Evolutionary conservation across 352 stramenopile genomes (phyloP), one percentile per base, ranked within the genome.

Genomic region (Blastocystis sp.): DNA sequence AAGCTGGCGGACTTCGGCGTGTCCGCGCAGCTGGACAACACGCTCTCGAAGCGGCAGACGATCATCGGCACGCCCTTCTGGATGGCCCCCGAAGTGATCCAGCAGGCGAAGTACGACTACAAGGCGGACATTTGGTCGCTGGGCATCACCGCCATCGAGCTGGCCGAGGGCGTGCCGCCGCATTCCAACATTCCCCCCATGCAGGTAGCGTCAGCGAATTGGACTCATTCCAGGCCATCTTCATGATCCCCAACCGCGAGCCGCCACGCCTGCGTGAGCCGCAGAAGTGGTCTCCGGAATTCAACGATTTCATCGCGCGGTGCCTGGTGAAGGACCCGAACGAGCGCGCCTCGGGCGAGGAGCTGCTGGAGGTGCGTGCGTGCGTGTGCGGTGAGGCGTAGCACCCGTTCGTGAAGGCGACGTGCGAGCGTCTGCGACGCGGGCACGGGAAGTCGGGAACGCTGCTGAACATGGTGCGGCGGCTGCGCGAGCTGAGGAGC

Each of bases 21-120:
- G 23, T 95, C 93, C 21, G 94, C 94, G 0, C 94, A 97, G 89
- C 92, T 98, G 69, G 98, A 94, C 21, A 96, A 98, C 91, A 98
- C 94, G 1, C 93, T 98, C 79, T 98, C 96, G 74, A 98, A 98
- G 91, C 93, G 96, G 74, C 97, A 97, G 89, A 98, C 96, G n/a
- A 56, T 34, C 28, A 34, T 34, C 28, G 28, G 28, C 28, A 34
- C 28, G 28, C 28, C 28, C 28, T 34, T 34, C 28, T 34, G 28
- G 28, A 34, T 34, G 28, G 28, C 28, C 28, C 28, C 28, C 28
- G 28, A 34, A 34, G 59, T 87, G 28, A 81, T 87, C 56, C 48
- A 77, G 21, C 52, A 62, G 17, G 48, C 56, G 17, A 64, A n/a
- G 10, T 87, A 87, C 45, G 52, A 78, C 62, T 74, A 38, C 21